Conservation (phyloP, 2,329 filamentous ascomycete genomes). For the Tympanopsis confertula region DNA sequence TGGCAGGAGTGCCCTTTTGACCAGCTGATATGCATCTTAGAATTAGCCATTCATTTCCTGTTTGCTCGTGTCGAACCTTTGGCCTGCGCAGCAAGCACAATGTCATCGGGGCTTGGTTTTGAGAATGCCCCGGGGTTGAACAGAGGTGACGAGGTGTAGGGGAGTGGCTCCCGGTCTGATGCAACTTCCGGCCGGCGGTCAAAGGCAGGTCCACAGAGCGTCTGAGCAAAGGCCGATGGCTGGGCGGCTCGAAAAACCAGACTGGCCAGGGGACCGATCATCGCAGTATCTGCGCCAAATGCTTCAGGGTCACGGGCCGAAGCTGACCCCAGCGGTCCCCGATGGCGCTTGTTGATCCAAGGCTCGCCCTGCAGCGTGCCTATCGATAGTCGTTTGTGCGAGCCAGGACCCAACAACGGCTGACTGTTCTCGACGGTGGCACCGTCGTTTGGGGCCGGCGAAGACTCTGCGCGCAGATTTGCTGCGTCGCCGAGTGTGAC, state of each 20-base stretch:
- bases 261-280: neutral
- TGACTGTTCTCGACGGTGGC: too few species aligned
- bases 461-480: conserved; percentile 9
- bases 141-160: conserved; percentile 35
- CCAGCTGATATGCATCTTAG: neutral
- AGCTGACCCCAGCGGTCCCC: conserved; percentile 4
- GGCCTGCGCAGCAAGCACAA: conserved; percentile 76
- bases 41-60: conserved; percentile 26
- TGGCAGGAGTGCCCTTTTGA: neutral
- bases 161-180: conserved; percentile 26
- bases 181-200: conserved; percentile 8
- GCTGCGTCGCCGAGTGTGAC: conserved; percentile 1
- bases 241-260: conserved; percentile 1
- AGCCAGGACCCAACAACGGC: too few species aligned
- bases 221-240: conserved; percentile 46
- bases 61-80: conserved; percentile 63
- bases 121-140: conserved; percentile 56
- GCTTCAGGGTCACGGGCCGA: conserved; percentile 11
- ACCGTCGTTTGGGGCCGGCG: too few species aligned
- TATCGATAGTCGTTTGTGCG: neutral
- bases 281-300: conserved; percentile 3
- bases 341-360: neutral
- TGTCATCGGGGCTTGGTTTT: conserved; percentile 82
- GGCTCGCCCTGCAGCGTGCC: neutral
- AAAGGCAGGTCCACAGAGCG: conserved; percentile 32